Percentiles rank a stretch among this genome's conserved stretches.
Conservation (phyloP, 2,329 filamentous ascomycete genomes). For the Cadophora sp. region DNA sequence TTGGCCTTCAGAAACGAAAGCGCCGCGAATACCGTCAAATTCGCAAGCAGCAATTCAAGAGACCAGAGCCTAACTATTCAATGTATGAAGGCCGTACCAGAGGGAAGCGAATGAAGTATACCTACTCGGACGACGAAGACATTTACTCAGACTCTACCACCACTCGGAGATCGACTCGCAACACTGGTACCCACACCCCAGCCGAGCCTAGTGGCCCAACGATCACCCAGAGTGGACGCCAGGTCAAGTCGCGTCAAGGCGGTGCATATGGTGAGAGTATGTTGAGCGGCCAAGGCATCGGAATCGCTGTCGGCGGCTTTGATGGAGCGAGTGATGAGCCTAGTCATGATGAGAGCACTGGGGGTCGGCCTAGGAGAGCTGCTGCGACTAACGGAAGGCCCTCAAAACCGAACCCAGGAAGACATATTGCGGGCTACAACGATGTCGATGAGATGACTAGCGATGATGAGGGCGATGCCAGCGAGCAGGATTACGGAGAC, state of each 20-base stretch:
- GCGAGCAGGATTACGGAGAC: conserved; percentile 77
- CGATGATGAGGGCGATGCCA: conserved; percentile 69
- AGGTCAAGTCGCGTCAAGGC: conserved; percentile 70
- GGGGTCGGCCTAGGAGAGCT: conserved; percentile 51
- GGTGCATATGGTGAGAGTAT: conserved; percentile 61
- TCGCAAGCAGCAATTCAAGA: conserved; percentile 77
- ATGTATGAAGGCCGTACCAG: conserved; percentile 95
- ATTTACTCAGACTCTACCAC: conserved; percentile 68
- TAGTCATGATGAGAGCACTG: conserved; percentile 45
- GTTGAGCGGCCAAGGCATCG: conserved; percentile 52
- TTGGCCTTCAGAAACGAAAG: conserved; percentile 77
- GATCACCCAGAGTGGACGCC: conserved; percentile 85
- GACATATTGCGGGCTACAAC: conserved; percentile 60
- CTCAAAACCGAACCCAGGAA: conserved; percentile 44
- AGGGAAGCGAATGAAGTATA: conserved; percentile 96
- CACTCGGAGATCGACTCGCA: conserved; percentile 72
- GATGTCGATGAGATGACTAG: conserved; percentile 64
- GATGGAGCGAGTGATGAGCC: conserved; percentile 54
- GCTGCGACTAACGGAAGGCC: conserved; percentile 30
- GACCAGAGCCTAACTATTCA: conserved; percentile 88
- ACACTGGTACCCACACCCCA: conserved; percentile 76
- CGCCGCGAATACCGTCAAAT: conserved; percentile 89
- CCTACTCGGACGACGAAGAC: conserved; percentile 88
- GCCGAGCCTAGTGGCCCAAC: conserved; percentile 68
- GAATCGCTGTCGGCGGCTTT: conserved; percentile 45